These are phyloP conservation scores for Lantana camara DNA, from an alignment of 257 asterid species.

Conservation along the genomic window DNA sequence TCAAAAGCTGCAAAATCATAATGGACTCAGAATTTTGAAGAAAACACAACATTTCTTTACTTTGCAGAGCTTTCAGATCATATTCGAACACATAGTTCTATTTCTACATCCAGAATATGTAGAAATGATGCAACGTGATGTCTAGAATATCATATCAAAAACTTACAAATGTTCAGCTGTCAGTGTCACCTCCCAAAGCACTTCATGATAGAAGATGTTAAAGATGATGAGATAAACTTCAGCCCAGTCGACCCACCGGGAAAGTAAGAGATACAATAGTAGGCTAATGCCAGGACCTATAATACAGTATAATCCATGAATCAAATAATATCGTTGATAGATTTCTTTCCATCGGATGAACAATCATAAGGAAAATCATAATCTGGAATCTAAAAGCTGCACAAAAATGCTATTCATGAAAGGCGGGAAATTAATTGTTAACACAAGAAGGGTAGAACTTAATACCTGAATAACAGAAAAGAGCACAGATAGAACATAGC, in stretches of 20 bases:
- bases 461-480: slow-evolving; percentile 89
- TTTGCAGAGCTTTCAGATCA: not conserved
- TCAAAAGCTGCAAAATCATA: slow-evolving; percentile 3
- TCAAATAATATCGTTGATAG: slow-evolving; percentile 4
- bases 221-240: slow-evolving; percentile 78
- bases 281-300: slow-evolving; percentile 84
- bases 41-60: not conserved
- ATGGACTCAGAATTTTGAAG: not conserved
- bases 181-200: slow-evolving; percentile 77
- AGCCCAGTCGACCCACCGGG: slow-evolving; percentile 96
- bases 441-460: slow-evolving; percentile 5
- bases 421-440: not conserved
- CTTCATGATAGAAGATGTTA: slow-evolving; percentile 63
- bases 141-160: not conserved
- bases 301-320: slow-evolving; percentile 16
- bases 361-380: not conserved
- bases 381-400: not conserved
- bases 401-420: not conserved
- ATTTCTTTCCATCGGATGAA: not conserved
- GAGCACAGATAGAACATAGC: slow-evolving; percentile 84
- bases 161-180: slow-evolving; percentile 5
- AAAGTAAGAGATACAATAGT: slow-evolving; percentile 87
- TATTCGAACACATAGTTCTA: not conserved
- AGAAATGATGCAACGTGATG: not conserved
- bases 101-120: not conserved